phyloP scores from a whole-genome alignment of 257 asterid genomes.

The Voacanga thouarsii region DNA sequence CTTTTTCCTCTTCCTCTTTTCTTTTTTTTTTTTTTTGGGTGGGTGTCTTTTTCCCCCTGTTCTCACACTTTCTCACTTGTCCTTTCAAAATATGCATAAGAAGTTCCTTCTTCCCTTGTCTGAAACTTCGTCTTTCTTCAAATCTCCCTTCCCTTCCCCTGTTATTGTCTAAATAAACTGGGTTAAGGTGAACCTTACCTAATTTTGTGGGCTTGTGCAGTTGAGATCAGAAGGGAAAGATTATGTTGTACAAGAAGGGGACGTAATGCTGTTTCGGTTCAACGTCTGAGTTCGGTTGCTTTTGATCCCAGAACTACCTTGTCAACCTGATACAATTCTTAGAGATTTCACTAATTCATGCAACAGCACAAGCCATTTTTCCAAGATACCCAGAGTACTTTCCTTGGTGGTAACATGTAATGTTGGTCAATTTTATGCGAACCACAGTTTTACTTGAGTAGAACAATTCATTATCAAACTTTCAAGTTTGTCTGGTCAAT shows the following conservation, averaged over 20 bases:
- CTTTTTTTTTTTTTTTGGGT: neutral
- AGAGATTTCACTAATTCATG: conserved; percentile 2
- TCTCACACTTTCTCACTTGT: neutral
- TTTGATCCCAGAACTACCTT: conserved; percentile 15
- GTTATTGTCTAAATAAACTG: neutral
- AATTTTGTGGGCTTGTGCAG: conserved; percentile 41
- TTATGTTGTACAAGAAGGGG: conserved; percentile 91
- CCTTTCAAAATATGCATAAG: neutral
- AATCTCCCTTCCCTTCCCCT: neutral
- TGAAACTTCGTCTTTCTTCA: neutral
- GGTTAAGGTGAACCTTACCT: neutral
- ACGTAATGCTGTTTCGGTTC: conserved; percentile 87
- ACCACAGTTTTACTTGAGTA: conserved; percentile 5
- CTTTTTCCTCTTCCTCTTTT: neutral
- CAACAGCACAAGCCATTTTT: neutral
- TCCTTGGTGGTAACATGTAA: neutral
- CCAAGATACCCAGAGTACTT: neutral
- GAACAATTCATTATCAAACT: conserved; percentile 1
- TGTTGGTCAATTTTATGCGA: neutral
- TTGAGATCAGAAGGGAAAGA: conserved; percentile 96
- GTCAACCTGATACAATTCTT: neutral
- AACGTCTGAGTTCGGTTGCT: conserved; percentile 50
- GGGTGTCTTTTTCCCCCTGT: too few species aligned
- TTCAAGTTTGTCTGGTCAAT: neutral
- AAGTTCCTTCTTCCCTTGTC: neutral